Conservation (phyloP, 345 rosid genomes). For the Anastatica hierochuntica region DNA sequence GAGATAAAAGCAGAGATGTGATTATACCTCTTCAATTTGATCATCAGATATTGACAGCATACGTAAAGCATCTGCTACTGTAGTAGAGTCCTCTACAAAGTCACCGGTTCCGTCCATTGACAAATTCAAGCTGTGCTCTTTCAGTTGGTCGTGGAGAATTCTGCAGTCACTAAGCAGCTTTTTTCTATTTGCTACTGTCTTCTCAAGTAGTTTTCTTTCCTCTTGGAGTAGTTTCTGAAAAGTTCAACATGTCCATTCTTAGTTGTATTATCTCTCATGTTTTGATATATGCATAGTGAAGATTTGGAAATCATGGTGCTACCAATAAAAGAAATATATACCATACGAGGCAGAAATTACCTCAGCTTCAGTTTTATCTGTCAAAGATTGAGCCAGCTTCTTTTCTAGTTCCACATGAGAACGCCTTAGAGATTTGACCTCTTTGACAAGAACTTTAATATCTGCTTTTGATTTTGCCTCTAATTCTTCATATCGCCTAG, state of each 20-base stretch:
- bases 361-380: constrained; percentile 64
- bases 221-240: constrained; percentile 57
- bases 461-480: constrained; percentile 95
- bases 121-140: constrained; percentile 44
- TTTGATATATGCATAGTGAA: constrained; percentile 1
- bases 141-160: constrained; percentile 49
- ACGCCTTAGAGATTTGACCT: constrained; percentile 78
- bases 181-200: constrained; percentile 35
- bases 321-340: constrained; percentile 7
- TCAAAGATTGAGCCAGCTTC: constrained; percentile 44
- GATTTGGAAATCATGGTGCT: neutral
- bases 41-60: constrained; percentile 49
- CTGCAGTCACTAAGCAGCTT: constrained; percentile 57
- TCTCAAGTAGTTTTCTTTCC: constrained; percentile 45
- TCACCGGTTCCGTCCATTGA: constrained; percentile 33
- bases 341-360: constrained; percentile 27
- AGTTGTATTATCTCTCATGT: no score
- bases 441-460: constrained; percentile 85
- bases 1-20: constrained; percentile 10
- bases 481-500: constrained; percentile 60
- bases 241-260: constrained; percentile 7
- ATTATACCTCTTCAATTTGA: constrained; percentile 51
- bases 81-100: constrained; percentile 30
- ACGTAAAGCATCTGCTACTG: constrained; percentile 38
- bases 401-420: constrained; percentile 60